phyloP scores from a whole-genome alignment of 768 basidiomycete genomes.

The Leccinum ochraceum region DNA sequence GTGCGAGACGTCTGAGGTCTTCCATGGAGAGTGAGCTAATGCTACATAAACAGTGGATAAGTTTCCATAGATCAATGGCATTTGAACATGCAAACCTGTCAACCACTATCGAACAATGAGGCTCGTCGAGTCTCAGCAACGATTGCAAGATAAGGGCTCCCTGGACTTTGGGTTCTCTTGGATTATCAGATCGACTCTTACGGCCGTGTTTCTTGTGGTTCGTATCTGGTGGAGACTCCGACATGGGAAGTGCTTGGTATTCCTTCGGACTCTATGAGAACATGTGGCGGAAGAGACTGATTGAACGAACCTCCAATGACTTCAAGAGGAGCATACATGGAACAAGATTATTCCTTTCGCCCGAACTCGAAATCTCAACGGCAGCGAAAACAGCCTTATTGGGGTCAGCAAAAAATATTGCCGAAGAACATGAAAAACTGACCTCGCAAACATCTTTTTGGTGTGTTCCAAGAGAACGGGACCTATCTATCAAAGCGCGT shows the following conservation, averaged over 20 bases:
- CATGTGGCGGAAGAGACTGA: not conserved
- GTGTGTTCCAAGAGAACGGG: constrained; percentile 45
- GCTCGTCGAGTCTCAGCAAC: constrained; percentile 65
- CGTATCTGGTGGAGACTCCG: constrained; percentile 15
- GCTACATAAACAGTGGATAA: constrained; percentile 39
- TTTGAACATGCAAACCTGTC: constrained; percentile 53
- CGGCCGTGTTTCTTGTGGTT: constrained; percentile 14
- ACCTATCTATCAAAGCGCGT: constrained; percentile 72
- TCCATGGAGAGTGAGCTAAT: constrained; percentile 57
- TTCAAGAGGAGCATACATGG: constrained; percentile 65
- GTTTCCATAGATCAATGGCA: not conserved
- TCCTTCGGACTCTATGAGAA: constrained; percentile 23
- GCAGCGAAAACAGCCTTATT: constrained; percentile 58
- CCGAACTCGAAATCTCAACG: constrained; percentile 53
- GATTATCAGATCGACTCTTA: constrained; percentile 30
- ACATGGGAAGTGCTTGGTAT: constrained; percentile 12
- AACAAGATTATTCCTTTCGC: constrained; percentile 56
- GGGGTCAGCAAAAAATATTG: constrained; percentile 7
- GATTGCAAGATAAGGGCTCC: constrained; percentile 87
- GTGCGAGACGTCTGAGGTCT: constrained; percentile 58
- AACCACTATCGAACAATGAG: constrained; percentile 66
- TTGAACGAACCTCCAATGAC: constrained; percentile 45
- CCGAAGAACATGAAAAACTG: constrained; percentile 18
- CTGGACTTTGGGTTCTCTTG: constrained; percentile 70
- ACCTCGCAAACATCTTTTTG: constrained; percentile 62